Conservation (phyloP, 306 rosid species). For the Acmispon strigosus region DNA sequence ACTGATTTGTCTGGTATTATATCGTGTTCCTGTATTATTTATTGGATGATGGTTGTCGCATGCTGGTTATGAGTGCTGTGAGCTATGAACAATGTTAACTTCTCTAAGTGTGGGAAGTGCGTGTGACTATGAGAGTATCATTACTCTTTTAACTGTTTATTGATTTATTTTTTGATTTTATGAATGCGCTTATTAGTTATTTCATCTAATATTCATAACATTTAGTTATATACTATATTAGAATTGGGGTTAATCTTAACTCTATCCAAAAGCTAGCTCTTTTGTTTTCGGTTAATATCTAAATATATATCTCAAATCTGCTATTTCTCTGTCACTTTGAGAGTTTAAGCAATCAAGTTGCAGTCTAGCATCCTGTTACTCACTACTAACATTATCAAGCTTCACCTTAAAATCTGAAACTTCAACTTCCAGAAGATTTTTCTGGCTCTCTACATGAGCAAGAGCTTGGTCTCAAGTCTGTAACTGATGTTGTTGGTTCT, state of each 20-base stretch:
- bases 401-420: conserved; percentile 42
- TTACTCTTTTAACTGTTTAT: not conserved
- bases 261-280: conserved; percentile 13
- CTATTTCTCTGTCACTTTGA: conserved; percentile 49
- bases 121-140: not conserved
- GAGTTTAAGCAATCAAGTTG: conserved; percentile 39
- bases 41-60: not conserved
- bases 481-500: conserved; percentile 39
- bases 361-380: conserved; percentile 33
- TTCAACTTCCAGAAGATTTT: conserved; percentile 57
- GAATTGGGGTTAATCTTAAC: no score
- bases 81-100: not conserved
- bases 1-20: no score
- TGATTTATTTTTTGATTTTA: not conserved
- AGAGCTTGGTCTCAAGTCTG: conserved; percentile 55
- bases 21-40: not conserved
- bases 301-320: conserved; percentile 54
- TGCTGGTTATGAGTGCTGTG: not conserved
- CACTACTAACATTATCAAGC: conserved; percentile 31
- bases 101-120: no score
- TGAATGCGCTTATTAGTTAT: not conserved
- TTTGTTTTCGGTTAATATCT: conserved; percentile 39
- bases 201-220: not conserved
- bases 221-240: no score
- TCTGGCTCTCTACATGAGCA: conserved; percentile 63